Evolutionary conservation across 2,329 filamentous ascomycete genomes (phyloP).

Genomic region (Epichloe typhina): DNA sequence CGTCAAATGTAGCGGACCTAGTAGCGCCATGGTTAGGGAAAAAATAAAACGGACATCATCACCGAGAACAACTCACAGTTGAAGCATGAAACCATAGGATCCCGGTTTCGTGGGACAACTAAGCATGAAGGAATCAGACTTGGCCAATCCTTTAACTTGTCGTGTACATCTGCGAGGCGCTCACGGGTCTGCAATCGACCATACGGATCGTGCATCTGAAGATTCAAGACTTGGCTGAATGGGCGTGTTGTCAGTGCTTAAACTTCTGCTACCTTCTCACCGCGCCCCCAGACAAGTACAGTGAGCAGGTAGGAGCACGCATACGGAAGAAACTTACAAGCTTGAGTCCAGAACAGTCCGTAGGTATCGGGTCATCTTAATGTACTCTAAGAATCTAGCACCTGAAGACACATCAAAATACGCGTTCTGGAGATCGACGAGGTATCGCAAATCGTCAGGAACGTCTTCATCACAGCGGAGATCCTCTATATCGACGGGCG

Average conservation of each 20-base stretch:
- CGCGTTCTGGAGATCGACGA: slow-evolving; percentile 21
- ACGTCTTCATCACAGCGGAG: slow-evolving; percentile 30
- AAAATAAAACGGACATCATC: too few species aligned
- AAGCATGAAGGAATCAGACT: slow-evolving; percentile 23
- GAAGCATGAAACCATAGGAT: slow-evolving; percentile 7
- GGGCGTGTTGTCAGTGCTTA: slow-evolving; percentile 3
- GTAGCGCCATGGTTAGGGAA: neutral
- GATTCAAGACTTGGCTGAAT: slow-evolving; percentile 14
- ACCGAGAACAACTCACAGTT: slow-evolving; percentile 11
- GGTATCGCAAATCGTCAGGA: slow-evolving; percentile 17
- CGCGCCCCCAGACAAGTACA: too few species aligned
- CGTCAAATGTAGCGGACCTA: slow-evolving; percentile 26
- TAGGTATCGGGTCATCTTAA: slow-evolving; percentile 18
- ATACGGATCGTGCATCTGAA: slow-evolving; percentile 6
- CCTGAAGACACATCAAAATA: slow-evolving; percentile 22
- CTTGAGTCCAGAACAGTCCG: slow-evolving; percentile 21
- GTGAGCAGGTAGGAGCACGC: neutral
- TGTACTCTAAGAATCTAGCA: slow-evolving; percentile 24
- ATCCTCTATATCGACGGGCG: slow-evolving; percentile 26
- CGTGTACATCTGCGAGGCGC: slow-evolving; percentile 15
- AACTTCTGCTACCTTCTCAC: too few species aligned
- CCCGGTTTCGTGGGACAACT: slow-evolving; percentile 10
- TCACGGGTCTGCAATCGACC: slow-evolving; percentile 9
- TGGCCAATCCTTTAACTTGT: slow-evolving; percentile 22
- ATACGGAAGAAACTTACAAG: slow-evolving; percentile 15